phyloP scores from a whole-genome alignment of 345 rosid species.

The Salix brachista region DNA sequence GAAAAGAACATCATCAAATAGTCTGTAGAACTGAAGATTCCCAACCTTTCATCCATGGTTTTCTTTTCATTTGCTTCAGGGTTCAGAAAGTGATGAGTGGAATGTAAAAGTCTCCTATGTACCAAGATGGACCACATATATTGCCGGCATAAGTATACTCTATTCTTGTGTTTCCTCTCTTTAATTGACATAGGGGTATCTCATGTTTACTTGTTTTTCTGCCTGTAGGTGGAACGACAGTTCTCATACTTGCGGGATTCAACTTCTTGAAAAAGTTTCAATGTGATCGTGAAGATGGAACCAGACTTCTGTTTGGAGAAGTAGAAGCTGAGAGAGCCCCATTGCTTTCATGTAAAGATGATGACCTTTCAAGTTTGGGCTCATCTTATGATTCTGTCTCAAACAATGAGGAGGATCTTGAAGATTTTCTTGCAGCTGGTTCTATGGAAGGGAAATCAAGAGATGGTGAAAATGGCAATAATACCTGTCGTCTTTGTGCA shows the following conservation, averaged over 20 bases:
- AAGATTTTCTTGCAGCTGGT: constrained; percentile 43
- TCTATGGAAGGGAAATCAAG: constrained; percentile 40
- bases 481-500: constrained; percentile 85
- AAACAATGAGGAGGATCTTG: constrained; percentile 62
- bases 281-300: constrained; percentile 35
- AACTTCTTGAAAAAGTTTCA: constrained; percentile 59
- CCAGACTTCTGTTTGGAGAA: constrained; percentile 30
- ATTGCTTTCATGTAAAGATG: constrained; percentile 69
- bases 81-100: constrained; percentile 47
- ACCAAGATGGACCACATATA: constrained; percentile 88
- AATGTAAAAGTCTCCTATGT: constrained; percentile 70
- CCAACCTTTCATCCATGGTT: constrained; percentile 1
- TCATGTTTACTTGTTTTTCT: constrained; percentile 5
- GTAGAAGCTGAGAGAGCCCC: constrained; percentile 57
- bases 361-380: constrained; percentile 88
- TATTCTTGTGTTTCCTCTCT: constrained; percentile 1
- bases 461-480: constrained; percentile 60
- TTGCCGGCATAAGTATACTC: constrained; percentile 69
- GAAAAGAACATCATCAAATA: background rate
- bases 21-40: background rate
- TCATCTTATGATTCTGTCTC: constrained; percentile 83
- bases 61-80: constrained; percentile 43
- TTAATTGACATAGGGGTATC: background rate
- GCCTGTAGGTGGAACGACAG: constrained; percentile 60
- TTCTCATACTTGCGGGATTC: constrained; percentile 54